Evolutionary conservation across 2,329 filamentous ascomycete species (phyloP).

Genomic region (Aureobasidium uvarum): DNA sequence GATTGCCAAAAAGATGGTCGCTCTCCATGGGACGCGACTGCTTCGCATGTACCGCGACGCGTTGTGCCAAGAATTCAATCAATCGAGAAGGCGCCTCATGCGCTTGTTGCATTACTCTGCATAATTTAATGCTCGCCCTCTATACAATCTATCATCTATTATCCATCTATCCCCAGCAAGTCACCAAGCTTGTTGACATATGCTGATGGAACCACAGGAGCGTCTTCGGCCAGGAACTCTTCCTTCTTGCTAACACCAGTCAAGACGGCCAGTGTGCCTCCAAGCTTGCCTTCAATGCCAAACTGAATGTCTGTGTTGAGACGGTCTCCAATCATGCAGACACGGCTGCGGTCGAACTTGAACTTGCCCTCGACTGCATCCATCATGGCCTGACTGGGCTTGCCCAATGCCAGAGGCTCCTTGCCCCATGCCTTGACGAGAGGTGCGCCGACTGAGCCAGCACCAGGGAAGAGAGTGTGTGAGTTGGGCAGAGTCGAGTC

Average conservation of each 20-base stretch:
- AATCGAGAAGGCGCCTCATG: not conserved
- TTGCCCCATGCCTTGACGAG: slow-evolving; percentile 62
- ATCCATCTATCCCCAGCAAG: slow-evolving; percentile 48
- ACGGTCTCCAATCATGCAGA: slow-evolving; percentile 95
- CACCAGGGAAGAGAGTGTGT: slow-evolving; percentile 83
- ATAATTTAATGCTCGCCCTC: not conserved
- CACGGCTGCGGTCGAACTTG: slow-evolving; percentile 73
- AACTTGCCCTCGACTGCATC: slow-evolving; percentile 97
- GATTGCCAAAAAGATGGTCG: not conserved
- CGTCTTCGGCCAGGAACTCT: slow-evolving; percentile 70
- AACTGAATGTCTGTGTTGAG: slow-evolving; percentile 96
- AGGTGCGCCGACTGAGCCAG: slow-evolving; percentile 76
- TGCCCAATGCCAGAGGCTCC: slow-evolving; percentile 77
- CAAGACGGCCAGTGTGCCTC: slow-evolving; percentile 85
- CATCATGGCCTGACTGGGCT: slow-evolving; percentile 99
- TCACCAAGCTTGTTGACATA: slow-evolving; percentile 86
- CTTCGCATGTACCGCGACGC: not conserved
- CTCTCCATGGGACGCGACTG: not conserved
- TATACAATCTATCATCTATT: slow-evolving; percentile 8
- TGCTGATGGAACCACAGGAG: slow-evolving; percentile 69
- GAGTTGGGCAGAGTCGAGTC: slow-evolving; percentile 86
- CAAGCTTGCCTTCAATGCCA: slow-evolving; percentile 83
- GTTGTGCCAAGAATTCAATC: slow-evolving; percentile 5
- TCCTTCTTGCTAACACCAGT: slow-evolving; percentile 86
- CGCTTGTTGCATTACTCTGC: not conserved